Percentiles rank a stretch among this genome's conserved stretches.
phyloP scores from a whole-genome alignment of 2,329 filamentous ascomycete genomes.

The Cadophora gregata region DNA sequence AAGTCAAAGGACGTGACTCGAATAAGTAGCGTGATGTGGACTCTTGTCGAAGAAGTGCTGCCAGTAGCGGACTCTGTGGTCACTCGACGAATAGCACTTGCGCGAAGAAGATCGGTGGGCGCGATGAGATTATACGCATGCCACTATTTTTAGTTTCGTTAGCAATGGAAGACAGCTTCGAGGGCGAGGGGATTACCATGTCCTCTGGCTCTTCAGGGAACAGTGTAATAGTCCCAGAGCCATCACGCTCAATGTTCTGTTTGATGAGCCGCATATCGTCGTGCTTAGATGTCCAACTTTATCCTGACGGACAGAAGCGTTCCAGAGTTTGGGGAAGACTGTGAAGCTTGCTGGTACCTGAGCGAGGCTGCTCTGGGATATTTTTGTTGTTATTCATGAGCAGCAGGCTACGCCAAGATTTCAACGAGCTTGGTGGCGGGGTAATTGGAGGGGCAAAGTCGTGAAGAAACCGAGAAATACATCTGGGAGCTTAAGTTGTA shows the following conservation, averaged over 20 bases:
- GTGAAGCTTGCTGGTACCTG: neutral
- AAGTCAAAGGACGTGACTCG: conserved; percentile 71
- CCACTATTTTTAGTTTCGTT: conserved; percentile 57
- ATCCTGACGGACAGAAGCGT: neutral
- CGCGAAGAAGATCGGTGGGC: conserved; percentile 66
- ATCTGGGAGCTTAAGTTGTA: neutral
- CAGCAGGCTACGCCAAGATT: conserved; percentile 8
- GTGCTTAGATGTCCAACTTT: neutral
- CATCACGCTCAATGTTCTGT: conserved; percentile 69
- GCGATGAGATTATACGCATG: conserved; percentile 77
- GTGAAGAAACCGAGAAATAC: neutral
- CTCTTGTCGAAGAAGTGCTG: conserved; percentile 65
- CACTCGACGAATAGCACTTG: conserved; percentile 70
- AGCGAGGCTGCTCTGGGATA: neutral
- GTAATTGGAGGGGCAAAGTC: conserved; percentile 14
- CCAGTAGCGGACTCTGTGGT: conserved; percentile 64
- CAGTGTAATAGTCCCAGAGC: conserved; percentile 68
- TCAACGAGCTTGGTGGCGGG: conserved; percentile 7
- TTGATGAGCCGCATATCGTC: conserved; percentile 68
- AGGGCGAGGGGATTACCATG: conserved; percentile 58
- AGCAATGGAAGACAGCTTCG: neutral
- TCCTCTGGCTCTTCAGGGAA: conserved; percentile 77
- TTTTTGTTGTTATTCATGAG: neutral
- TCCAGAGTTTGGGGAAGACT: neutral
- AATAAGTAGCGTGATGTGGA: conserved; percentile 69